These are phyloP conservation scores for Penicillium paradoxum DNA, from an alignment of 495 filamentous ascomycete species.

Conservation along the genomic window DNA sequence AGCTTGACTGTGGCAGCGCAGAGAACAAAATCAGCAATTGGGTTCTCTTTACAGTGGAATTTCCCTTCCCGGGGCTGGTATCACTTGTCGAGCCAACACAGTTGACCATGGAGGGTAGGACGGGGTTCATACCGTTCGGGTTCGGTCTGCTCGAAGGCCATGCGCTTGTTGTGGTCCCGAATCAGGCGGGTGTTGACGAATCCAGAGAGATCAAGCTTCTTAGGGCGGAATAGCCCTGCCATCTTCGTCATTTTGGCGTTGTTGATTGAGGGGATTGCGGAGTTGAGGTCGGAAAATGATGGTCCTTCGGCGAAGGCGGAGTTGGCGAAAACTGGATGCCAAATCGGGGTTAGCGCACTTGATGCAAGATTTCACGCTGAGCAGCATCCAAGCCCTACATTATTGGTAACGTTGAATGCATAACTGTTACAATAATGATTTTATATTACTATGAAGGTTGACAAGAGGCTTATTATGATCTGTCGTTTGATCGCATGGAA, in stretches of 20 bases:
- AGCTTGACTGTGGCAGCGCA: slow-evolving; percentile 65
- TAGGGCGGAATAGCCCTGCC: slow-evolving; percentile 69
- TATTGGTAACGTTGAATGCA: background rate
- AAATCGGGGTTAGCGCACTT: slow-evolving; percentile 31
- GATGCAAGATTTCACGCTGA: slow-evolving; percentile 10
- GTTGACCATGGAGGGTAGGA: background rate
- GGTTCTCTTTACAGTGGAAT: background rate
- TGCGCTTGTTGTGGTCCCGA: slow-evolving; percentile 92
- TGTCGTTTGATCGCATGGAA: background rate
- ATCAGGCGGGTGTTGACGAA: slow-evolving; percentile 79
- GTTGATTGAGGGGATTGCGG: background rate
- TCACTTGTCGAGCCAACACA: background rate
- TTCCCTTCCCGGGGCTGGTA: background rate
- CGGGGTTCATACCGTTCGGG: slow-evolving; percentile 63
- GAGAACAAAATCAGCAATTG: slow-evolving; percentile 1
- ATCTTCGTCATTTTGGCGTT: slow-evolving; percentile 23
- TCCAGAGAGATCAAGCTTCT: slow-evolving; percentile 80
- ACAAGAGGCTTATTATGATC: background rate
- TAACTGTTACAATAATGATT: background rate
- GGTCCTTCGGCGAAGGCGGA: slow-evolving; percentile 16
- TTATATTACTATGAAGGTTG: background rate
- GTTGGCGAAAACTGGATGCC: slow-evolving; percentile 25
- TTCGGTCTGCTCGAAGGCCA: slow-evolving; percentile 81
- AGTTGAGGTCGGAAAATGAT: slow-evolving; percentile 7
- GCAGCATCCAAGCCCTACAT: background rate